Evolutionary conservation across 306 rosid species (phyloP).

Genomic region (Malus asiatica): DNA sequence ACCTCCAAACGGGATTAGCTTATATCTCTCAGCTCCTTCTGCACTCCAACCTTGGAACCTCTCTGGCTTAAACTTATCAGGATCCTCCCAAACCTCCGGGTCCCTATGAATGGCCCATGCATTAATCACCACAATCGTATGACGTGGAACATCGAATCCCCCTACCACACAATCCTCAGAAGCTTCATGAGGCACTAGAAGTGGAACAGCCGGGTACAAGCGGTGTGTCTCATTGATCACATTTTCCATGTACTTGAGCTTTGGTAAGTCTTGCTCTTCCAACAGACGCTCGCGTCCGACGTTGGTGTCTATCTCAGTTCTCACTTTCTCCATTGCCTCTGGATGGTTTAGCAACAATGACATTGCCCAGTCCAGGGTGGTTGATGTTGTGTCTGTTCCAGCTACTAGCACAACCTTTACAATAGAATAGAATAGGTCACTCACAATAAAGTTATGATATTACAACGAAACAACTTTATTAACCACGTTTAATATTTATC

Average conservation of each 20-base stretch:
- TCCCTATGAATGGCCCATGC: conserved; percentile 31
- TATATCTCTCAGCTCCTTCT: neutral
- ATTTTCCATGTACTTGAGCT: conserved; percentile 20
- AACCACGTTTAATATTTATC: too few species aligned
- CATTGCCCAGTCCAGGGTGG: conserved; percentile 18
- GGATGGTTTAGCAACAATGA: conserved; percentile 22
- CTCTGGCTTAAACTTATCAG: conserved; percentile 20
- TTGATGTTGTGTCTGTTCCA: conserved; percentile 14
- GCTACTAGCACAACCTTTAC: neutral
- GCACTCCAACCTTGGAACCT: conserved; percentile 11
- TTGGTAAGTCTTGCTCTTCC: conserved; percentile 9
- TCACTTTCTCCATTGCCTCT: neutral
- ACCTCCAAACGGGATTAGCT: conserved; percentile 38
- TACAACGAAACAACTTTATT: too few species aligned
- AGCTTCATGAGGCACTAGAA: conserved; percentile 13
- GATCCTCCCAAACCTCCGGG: conserved; percentile 23
- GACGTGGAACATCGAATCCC: conserved; percentile 12
- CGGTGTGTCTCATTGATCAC: conserved; percentile 20
- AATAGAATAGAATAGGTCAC: too few species aligned
- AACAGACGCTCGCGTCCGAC: conserved; percentile 3
- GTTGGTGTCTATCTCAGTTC: neutral
- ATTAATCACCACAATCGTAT: conserved; percentile 22
- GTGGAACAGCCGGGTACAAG: conserved; percentile 7
- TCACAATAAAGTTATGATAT: too few species aligned
- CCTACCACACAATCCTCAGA: conserved; percentile 14